Conservation (phyloP, 768 basidiomycete genomes). For the Mrakia blollopis region DNA sequence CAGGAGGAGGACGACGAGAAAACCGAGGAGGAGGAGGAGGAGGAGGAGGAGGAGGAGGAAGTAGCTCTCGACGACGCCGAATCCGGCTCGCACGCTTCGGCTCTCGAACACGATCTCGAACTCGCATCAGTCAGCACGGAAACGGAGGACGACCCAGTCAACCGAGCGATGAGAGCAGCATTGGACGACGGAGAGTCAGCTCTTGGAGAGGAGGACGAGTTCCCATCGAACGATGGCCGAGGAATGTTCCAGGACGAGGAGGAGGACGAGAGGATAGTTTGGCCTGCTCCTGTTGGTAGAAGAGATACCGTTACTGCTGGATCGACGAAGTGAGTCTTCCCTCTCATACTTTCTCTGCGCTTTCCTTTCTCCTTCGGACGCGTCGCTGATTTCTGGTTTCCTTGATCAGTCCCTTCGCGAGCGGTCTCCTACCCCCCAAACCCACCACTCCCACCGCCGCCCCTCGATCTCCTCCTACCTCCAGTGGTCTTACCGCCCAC, state of each 20-base stretch:
- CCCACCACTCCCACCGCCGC: neutral
- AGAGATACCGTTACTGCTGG: conserved; percentile 20
- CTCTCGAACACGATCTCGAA: conserved; percentile 21
- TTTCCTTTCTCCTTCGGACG: neutral
- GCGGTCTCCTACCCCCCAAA: neutral
- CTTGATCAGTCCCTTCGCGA: neutral
- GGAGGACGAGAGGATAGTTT: conserved; percentile 72
- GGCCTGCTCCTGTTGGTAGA: conserved; percentile 31
- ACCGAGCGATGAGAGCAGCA: conserved; percentile 50
- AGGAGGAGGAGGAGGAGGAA: neutral
- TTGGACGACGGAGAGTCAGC: conserved; percentile 59
- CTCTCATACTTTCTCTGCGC: too few relatives aligned
- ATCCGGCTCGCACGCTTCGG: neutral
- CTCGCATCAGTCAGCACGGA: conserved; percentile 62
- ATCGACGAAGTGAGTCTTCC: neutral
- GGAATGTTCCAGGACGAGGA: conserved; percentile 47
- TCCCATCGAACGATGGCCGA: conserved; percentile 49
- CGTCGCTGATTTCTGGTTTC: neutral
- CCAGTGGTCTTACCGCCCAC: conserved; percentile 12
- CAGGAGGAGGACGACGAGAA: too few relatives aligned
- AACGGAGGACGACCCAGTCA: conserved; percentile 78
- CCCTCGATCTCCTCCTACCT: neutral
- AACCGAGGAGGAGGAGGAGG: neutral
- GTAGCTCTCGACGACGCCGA: conserved; percentile 3
- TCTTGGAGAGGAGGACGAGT: conserved; percentile 48